Evolutionary conservation across 129 eudicot genomes (phyloP).

Genomic region (Lonicera japonica): DNA sequence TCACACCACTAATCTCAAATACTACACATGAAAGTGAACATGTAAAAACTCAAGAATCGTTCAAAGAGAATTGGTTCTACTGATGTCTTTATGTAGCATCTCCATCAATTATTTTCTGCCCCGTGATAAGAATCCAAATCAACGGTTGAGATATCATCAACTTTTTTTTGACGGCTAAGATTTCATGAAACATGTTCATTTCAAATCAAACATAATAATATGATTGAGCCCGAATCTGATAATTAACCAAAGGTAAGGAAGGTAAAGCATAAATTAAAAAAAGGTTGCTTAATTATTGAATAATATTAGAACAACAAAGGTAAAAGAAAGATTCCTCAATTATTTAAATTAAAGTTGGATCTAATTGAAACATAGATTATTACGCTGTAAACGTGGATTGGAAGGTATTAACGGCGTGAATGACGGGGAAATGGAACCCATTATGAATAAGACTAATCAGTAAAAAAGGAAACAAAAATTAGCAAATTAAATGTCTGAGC

Average conservation of each 20-base stretch:
- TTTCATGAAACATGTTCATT: neutral
- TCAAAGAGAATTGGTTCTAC: no score
- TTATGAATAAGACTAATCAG: no score
- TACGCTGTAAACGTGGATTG: neutral
- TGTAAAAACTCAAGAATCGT: no score
- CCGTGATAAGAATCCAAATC: neutral
- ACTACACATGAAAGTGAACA: no score
- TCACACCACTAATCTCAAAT: neutral
- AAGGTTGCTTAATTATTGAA: no score
- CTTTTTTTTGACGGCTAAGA: neutral
- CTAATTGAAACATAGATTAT: no score
- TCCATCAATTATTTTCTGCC: no score
- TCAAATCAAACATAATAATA: neutral
- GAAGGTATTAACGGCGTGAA: neutral
- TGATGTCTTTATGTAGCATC: neutral
- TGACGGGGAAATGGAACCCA: neutral
- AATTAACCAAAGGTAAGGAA: neutral
- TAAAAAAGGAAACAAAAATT: neutral
- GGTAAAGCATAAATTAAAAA: no score
- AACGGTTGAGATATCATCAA: neutral
- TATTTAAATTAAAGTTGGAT: no score
- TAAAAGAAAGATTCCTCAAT: neutral
- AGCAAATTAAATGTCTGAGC: conserved; percentile 71
- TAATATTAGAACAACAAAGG: neutral
- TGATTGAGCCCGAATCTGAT: neutral